These are phyloP conservation scores for Cordyceps militaris DNA, from an alignment of 2,329 filamentous ascomycete species.

Conservation along the genomic window DNA sequence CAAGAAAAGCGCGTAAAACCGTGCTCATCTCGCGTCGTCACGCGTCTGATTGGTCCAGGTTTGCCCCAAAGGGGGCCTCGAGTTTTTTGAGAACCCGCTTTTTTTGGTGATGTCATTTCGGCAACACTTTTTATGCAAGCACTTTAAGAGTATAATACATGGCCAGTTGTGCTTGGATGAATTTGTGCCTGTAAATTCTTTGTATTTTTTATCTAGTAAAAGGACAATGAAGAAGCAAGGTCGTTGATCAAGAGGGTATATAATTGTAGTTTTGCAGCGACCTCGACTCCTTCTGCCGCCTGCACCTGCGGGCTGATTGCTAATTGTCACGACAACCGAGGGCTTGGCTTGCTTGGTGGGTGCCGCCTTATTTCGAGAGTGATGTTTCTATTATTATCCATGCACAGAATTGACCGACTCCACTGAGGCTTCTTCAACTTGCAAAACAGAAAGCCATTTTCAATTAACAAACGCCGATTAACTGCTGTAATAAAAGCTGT, in stretches of 20 bases:
- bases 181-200: no score
- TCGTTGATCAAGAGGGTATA: not conserved
- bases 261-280: no score
- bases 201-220: no score
- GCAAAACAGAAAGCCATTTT: no score
- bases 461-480: not conserved
- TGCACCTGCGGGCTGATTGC: not conserved
- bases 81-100: no score
- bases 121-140: not conserved
- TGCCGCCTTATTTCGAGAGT: not conserved
- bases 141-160: no score
- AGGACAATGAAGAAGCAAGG: not conserved
- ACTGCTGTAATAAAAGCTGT: not conserved
- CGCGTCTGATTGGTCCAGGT: not conserved
- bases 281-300: no score
- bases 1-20: not conserved
- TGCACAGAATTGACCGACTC: not conserved
- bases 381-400: not conserved
- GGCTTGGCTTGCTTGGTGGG: not conserved
- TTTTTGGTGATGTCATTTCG: not conserved
- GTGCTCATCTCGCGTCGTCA: not conserved
- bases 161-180: no score
- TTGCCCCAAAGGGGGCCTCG: no score
- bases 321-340: not conserved
- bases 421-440: not conserved